Evolutionary conservation across 2,329 filamentous ascomycete species (phyloP).

Genomic region (Fusarium sp.): DNA sequence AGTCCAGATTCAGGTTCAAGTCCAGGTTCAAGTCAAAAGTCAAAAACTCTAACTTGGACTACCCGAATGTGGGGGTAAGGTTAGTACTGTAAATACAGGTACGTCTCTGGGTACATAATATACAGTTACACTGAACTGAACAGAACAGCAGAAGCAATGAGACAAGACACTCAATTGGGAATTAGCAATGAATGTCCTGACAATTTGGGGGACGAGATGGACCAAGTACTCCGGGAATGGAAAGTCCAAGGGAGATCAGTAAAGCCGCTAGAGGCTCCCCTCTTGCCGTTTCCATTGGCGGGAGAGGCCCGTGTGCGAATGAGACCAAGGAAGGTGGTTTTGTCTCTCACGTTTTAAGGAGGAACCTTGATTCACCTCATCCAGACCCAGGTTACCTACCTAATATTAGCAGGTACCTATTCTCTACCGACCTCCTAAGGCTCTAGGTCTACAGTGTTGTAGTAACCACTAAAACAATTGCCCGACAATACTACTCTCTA

Average conservation of each 20-base stretch:
- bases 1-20: conserved; percentile 17
- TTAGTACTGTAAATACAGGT: not conserved
- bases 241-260: conserved; percentile 40
- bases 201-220: conserved; percentile 22
- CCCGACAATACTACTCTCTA: not conserved
- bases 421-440: no score
- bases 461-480: conserved; percentile 26
- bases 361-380: conserved; percentile 21
- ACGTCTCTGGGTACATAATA: not conserved
- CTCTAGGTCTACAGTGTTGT: no score
- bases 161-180: conserved; percentile 21
- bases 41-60: not conserved
- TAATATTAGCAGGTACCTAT: no score
- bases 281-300: conserved; percentile 36
- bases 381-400: not conserved
- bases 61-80: not conserved
- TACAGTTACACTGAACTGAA: not conserved
- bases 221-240: conserved; percentile 27
- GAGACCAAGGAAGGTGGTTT: conserved; percentile 1
- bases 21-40: conserved; percentile 10
- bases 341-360: conserved; percentile 18
- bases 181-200: conserved; percentile 6
- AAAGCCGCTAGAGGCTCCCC: conserved; percentile 40
- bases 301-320: conserved; percentile 27
- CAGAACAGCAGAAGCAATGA: conserved; percentile 6